Conservation (phyloP, 768 basidiomycete species). For the Naganishia randhawae region DNA sequence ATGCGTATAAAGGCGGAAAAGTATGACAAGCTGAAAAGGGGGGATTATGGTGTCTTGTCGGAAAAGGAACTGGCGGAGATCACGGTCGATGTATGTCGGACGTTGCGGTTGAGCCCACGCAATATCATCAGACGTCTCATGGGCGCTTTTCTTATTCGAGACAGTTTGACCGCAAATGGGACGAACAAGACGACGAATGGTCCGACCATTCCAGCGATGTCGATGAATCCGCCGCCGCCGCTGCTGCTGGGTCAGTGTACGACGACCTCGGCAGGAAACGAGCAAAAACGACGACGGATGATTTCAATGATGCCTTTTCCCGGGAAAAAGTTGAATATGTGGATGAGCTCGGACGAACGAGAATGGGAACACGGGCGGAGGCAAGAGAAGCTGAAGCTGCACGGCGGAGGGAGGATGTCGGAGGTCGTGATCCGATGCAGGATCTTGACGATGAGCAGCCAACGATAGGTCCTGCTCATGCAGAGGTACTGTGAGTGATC, state of each 20-base stretch:
- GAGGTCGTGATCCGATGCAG: constrained; percentile 5
- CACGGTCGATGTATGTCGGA: constrained; percentile 44
- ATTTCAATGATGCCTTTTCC: constrained; percentile 25
- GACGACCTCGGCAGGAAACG: not conserved
- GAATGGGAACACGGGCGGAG: constrained; percentile 43
- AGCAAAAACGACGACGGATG: not conserved
- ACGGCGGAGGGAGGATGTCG: constrained; percentile 1
- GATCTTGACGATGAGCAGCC: not conserved
- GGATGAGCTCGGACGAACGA: constrained; percentile 48
- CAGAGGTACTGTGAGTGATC: constrained; percentile 46
- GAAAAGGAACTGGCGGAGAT: constrained; percentile 45
- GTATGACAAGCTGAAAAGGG: constrained; percentile 43
- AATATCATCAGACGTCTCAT: too few relatives aligned
- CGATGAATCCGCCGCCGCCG: constrained; percentile 44
- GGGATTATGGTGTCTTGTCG: constrained; percentile 41
- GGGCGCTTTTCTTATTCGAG: too few relatives aligned
- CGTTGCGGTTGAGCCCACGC: too few relatives aligned
- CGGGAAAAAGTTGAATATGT: constrained; percentile 42
- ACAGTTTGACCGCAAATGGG: constrained; percentile 45
- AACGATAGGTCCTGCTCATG: constrained; percentile 37
- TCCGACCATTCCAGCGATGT: constrained; percentile 41
- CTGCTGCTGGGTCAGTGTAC: too few relatives aligned
- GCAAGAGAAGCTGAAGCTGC: constrained; percentile 37
- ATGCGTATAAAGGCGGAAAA: constrained; percentile 44
- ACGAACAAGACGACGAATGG: constrained; percentile 38